Percentiles rank a stretch among this genome's conserved stretches.
Conservation (phyloP, 169 alveolate species). For the Perkinsus marinus region DNA sequence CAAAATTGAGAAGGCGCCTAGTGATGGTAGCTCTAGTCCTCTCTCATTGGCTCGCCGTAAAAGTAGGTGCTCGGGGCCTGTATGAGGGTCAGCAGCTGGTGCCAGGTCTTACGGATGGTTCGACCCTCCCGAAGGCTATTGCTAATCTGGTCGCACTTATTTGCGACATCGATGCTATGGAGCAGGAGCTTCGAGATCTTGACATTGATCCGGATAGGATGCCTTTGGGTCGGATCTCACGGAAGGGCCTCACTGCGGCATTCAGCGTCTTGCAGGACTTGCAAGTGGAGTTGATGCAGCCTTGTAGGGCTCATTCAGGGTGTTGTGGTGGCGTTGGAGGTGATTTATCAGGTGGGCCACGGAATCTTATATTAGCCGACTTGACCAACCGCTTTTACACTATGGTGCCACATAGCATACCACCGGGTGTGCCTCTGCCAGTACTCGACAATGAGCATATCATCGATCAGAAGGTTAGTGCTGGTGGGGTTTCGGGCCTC, state of each 20-base stretch:
- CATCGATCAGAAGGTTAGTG: neutral
- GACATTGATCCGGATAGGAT: neutral
- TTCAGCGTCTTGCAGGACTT: neutral
- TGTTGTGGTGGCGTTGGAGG: neutral
- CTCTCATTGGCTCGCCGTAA: neutral
- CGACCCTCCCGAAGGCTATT: neutral
- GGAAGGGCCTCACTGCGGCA: neutral
- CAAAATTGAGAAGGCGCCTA: neutral
- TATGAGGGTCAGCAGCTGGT: neutral
- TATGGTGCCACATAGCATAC: conserved; percentile 21
- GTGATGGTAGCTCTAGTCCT: neutral
- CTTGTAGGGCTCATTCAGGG: neutral
- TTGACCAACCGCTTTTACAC: conserved; percentile 26
- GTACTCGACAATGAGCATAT: neutral
- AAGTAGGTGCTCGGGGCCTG: neutral
- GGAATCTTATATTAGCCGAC: conserved; percentile 1
- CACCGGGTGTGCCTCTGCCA: neutral
- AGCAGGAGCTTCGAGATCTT: neutral
- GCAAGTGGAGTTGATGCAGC: neutral
- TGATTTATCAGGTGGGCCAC: neutral
- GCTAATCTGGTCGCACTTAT: neutral
- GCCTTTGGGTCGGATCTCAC: neutral
- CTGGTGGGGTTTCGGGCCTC: no score
- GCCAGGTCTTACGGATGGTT: neutral
- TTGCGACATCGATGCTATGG: neutral